Percentiles rank a stretch among this genome's conserved stretches.
phyloP scores from a whole-genome alignment of 345 rosid genomes.

The Camelina sativa region DNA sequence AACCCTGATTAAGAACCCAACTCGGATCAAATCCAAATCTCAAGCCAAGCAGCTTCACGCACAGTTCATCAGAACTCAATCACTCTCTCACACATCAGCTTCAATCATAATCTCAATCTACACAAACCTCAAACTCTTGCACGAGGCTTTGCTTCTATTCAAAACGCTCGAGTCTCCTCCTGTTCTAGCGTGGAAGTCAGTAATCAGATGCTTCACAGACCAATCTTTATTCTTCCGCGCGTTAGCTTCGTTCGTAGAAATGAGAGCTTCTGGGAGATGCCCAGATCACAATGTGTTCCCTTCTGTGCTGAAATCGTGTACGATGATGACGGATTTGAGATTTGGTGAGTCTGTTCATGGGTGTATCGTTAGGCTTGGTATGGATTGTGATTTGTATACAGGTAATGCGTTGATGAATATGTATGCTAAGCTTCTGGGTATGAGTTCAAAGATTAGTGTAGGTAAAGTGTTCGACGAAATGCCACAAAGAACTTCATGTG shows the following conservation, averaged over 20 bases:
- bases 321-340: slow-evolving; percentile 57
- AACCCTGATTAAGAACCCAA: slow-evolving; percentile 49
- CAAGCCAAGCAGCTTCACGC: slow-evolving; percentile 80
- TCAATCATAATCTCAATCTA: slow-evolving; percentile 65
- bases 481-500: slow-evolving; percentile 37
- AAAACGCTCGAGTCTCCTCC: slow-evolving; percentile 58
- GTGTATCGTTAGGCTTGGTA: slow-evolving; percentile 62
- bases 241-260: slow-evolving; percentile 53
- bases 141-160: slow-evolving; percentile 57
- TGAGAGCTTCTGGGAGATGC: slow-evolving; percentile 63
- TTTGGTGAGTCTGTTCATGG: slow-evolving; percentile 84
- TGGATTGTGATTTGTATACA: slow-evolving; percentile 67
- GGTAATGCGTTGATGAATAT: slow-evolving; percentile 88
- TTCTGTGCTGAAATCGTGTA: slow-evolving; percentile 68
- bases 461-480: slow-evolving; percentile 51
- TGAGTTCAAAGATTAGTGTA: slow-evolving; percentile 28
- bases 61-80: slow-evolving; percentile 58
- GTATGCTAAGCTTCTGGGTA: slow-evolving; percentile 64
- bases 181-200: slow-evolving; percentile 71
- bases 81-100: slow-evolving; percentile 45
- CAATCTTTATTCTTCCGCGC: slow-evolving; percentile 53
- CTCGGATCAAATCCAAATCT: slow-evolving; percentile 44
- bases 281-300: slow-evolving; percentile 77
- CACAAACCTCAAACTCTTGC: slow-evolving; percentile 60
- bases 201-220: slow-evolving; percentile 66